Evolutionary conservation across 2,329 filamentous ascomycete genomes (phyloP), one percentile per base, ranked within the genome.

Genomic region (Aspergillus transmontanensis): DNA sequence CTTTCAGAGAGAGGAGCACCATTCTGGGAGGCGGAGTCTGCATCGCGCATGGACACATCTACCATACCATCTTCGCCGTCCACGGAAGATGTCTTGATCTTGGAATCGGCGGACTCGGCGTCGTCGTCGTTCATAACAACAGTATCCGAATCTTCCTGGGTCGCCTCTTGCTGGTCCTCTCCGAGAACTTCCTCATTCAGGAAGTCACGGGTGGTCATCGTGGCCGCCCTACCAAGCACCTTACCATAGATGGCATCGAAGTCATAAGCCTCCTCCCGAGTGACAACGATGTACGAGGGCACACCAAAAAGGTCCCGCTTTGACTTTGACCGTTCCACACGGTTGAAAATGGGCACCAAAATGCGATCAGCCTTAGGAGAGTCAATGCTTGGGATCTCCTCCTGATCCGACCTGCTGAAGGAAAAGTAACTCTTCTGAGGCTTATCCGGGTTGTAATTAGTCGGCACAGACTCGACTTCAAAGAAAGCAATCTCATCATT

Each of bases 41-140:
- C 80, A 69, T 93, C 90, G 59, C 88, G 89, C 89, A 97, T 94
- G 0, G 91, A 91, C 19, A 99, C 89, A 73, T 97, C 92, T 6
- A 98, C 91, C 72, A 97, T 87, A 65, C 92, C 92, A 65, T 97
- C 94, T 75, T 97, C 94, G 11, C 93, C 91, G 74, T 94, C 90
- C 2, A 96, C 86, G 3, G 94, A 97, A 32, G 87, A 86, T 51
- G 92, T 90, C 62, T 90, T 86, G 54, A 97, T 84, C 72, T 90
- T 90, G 26, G 86, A 83, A 67, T 91, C 90, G 11, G 85, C 86
- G 4, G 88, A 88, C 4, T 91, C 87, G 4, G 85, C 86, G 66
- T 86, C 84, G 64, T 87, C 85, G 26, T 84, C 77, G 58, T 78
- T 89, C 61, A 89, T 87, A 12, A 90, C 81, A 23, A 92, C 85